Conservation (phyloP, 805 yeast genomes). For the Kodamaea sagamina region DNA sequence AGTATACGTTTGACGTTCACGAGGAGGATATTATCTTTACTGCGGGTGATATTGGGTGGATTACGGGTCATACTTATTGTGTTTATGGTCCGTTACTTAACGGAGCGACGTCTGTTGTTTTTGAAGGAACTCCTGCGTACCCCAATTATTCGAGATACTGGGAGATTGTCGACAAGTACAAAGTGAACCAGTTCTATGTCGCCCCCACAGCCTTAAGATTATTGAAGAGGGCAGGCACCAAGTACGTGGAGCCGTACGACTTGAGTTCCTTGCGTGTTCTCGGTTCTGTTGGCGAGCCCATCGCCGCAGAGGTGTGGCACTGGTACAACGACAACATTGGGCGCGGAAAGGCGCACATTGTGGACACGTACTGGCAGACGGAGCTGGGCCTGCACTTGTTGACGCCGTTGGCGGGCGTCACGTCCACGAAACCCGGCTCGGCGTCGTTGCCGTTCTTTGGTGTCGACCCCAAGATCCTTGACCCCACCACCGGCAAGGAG, state of each 20-base stretch:
- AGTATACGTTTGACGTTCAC: slow-evolving; percentile 91
- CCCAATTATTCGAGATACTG: slow-evolving; percentile 95
- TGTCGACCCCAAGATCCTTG: slow-evolving; percentile 84
- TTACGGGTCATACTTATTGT: slow-evolving; percentile 96
- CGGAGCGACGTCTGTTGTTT: slow-evolving; percentile 90
- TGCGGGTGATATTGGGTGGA: slow-evolving; percentile 99
- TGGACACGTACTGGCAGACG: slow-evolving; percentile 99
- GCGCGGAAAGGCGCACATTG: slow-evolving; percentile 81
- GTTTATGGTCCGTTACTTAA: slow-evolving; percentile 85
- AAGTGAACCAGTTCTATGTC: slow-evolving; percentile 93
- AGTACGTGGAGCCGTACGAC: slow-evolving; percentile 76
- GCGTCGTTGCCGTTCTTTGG: slow-evolving; percentile 98
- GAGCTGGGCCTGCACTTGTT: slow-evolving; percentile 96
- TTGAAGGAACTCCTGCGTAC: slow-evolving; percentile 97
- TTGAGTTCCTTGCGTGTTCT: slow-evolving; percentile 84
- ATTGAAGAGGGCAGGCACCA: slow-evolving; percentile 85
- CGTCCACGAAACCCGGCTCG: slow-evolving; percentile 96
- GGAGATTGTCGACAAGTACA: slow-evolving; percentile 90
- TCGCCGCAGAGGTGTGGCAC: slow-evolving; percentile 97
- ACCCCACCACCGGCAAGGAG: slow-evolving; percentile 89
- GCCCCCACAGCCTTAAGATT: slow-evolving; percentile 98
- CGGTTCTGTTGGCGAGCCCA: slow-evolving; percentile 99
- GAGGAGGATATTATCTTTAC: slow-evolving; percentile 87
- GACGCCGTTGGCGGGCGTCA: slow-evolving; percentile 91
- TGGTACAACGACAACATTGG: slow-evolving; percentile 96